Base-by-base conservation (phyloP, 2,329 filamentous ascomycete genomes). In the Diaporthe amygdali region DNA sequence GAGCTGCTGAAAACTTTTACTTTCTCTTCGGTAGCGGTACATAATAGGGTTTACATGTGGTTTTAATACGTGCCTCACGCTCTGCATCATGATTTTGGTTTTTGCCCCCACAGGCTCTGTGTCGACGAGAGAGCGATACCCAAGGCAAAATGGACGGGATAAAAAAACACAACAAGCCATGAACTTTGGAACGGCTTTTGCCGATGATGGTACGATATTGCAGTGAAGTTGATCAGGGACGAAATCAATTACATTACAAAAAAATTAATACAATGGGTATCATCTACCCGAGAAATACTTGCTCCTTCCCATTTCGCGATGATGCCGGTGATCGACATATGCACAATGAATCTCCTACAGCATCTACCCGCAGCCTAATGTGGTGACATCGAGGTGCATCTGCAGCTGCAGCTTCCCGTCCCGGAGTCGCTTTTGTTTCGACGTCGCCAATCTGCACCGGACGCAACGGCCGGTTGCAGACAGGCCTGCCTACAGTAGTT, bases 11-110 rank as follows among this genome's bases (percentile, higher is more conserved):
- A 39, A 64, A 7, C 32, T 51, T 44, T 69, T 61, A 30, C 22
- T 63, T 64, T 49, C 59, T 34, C 49, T 64, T 64, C 59, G 44
- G 59, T 37, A 64, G 59, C 37, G 59, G 59, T 49, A 47, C 32
- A 61, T 61, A 49, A 12, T 69, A 52, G 55, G 55, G 55, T 64
- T 32, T 32, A 32, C 25, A 51, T 46, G 41, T 55, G 49, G 44
- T 59, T 49, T 55, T 41, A 49, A 56, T 51, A 44, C 32, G 39
- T 27, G 32, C 27, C 66, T 69, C 54, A 44, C 25, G 51, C 39
- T 34, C 39, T 66, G 37, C 67, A 68, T 52, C n/a, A 52, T 52
- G 59, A 72, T 44, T 39, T 14, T 39, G 37, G 37, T 39, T 39
- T 39, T 12, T n/a, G n/a, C n/a, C 5, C 15, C 37, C 37, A 39